phyloP scores from a whole-genome alignment of 768 basidiomycete genomes.

The Crassisporium funariophilum region DNA sequence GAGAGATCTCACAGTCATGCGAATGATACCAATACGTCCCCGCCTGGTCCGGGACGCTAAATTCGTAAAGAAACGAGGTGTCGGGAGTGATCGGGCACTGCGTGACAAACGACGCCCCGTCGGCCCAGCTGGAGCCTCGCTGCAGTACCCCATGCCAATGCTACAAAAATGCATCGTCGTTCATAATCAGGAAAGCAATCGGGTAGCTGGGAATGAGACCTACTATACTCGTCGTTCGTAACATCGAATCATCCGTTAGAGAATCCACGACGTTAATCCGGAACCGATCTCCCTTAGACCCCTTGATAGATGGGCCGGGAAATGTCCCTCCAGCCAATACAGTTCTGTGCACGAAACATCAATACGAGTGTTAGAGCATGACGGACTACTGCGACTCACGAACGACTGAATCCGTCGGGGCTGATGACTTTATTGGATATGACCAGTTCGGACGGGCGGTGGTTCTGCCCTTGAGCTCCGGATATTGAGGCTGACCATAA shows the following conservation, averaged over 20 bases:
- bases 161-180: too few species aligned
- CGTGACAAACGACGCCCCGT: too few species aligned
- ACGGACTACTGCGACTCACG: constrained; percentile 6
- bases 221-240: too few species aligned
- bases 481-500: too few species aligned
- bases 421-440: constrained; percentile 46
- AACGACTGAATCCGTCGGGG: constrained; percentile 51
- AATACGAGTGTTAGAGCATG: background rate
- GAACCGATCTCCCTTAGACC: constrained; percentile 39
- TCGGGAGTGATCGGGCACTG: background rate
- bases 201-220: too few species aligned
- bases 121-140: too few species aligned
- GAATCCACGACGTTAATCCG: constrained; percentile 46
- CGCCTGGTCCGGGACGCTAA: background rate
- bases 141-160: too few species aligned
- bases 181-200: too few species aligned
- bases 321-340: constrained; percentile 18
- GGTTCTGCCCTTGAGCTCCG: too few species aligned
- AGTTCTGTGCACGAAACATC: constrained; percentile 5
- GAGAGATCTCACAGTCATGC: background rate
- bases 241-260: constrained; percentile 49
- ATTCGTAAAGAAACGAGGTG: background rate
- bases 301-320: constrained; percentile 20
- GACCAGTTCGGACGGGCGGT: too few species aligned
- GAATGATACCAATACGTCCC: background rate